Base-by-base conservation (phyloP, 352 stramenopile genomes). In the Globisporangium nodosum region DNA sequence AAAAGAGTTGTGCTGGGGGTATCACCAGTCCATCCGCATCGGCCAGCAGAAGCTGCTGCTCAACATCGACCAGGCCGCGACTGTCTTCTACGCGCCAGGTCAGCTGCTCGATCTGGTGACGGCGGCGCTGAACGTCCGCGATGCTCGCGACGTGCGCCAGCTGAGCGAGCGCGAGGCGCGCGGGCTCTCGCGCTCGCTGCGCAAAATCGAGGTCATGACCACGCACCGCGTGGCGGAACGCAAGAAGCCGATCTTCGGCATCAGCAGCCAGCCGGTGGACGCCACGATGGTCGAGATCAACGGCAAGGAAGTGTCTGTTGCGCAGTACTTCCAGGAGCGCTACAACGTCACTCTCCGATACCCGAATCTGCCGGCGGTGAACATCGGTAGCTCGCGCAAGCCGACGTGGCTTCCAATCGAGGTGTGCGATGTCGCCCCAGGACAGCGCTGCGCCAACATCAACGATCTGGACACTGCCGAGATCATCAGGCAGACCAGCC, bases 401-500 rank as follows among this genome's bases (percentile, higher is more conserved):
- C 53, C 73, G 5, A 81, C 71, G 21, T 96, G 78, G 71, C 49
- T 94, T 33, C 87, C 87, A 12, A 83, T 96, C 16, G 87, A 96
- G 58, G 37, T 94, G n/a, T 96, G 87, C 45, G 66, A 87, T 48
- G 78, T 92, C 9, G 73, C 80, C 0, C 71, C 78, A 0, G 78
- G 85, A 13, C 85, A 96, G 61, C 73, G 75, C 24, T 88, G 85
- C 40, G 50, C 77, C 0, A 86, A 87, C 47, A 88, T 91, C 24
- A 90, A 87, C 33, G 85, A 94, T 2, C 60, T 80, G 24, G 78
- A 96, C 54, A 92, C 83, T 24, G 79, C 84, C 13, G 80, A 94
- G 59, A 93, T 96, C 43, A 94, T 96, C 52, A 37, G 49, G n/a
- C 74, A 86, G 50, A 90, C 80, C 7, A 78, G 71, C 48, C 66